These are phyloP conservation scores for Effrenium voratum DNA, from an alignment of 73 alveolate genomes.

Conservation along the genomic window DNA sequence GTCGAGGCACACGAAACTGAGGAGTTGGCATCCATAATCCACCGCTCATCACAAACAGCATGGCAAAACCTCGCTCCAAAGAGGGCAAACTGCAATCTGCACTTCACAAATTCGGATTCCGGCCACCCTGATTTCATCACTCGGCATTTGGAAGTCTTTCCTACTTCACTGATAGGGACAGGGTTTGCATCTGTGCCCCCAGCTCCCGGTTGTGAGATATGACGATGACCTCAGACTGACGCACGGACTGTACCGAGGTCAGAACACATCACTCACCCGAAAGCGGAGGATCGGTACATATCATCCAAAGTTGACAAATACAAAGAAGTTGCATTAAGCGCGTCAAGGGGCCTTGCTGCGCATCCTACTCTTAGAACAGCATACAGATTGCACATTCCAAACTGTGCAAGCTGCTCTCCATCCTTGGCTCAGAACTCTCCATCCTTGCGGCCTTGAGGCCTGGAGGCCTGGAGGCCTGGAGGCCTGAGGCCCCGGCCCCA, in stretches of 20 bases:
- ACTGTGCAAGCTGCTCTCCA: no score
- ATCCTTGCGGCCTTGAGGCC: background rate
- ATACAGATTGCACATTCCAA: no score
- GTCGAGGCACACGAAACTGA: no score
- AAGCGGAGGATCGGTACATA: background rate
- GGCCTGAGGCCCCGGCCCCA: constrained; percentile 27
- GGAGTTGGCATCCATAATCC: constrained; percentile 51
- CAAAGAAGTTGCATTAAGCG: no score
- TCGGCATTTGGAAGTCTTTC: background rate
- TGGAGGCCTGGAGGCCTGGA: background rate
- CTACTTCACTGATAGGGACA: background rate
- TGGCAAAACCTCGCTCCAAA: constrained; percentile 73
- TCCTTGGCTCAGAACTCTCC: background rate
- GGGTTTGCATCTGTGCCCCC: background rate
- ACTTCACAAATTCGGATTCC: background rate
- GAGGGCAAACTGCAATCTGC: no score
- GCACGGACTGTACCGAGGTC: background rate
- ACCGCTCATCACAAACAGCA: constrained; percentile 84
- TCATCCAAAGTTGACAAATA: no score
- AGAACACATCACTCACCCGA: no score
- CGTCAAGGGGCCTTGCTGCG: no score
- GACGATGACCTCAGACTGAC: constrained; percentile 53
- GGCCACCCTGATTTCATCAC: background rate
- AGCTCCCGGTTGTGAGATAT: constrained; percentile 87
- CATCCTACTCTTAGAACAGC: no score